phyloP scores from a whole-genome alignment of 2,329 filamentous ascomycete species.

The Diplocarpon rosae region DNA sequence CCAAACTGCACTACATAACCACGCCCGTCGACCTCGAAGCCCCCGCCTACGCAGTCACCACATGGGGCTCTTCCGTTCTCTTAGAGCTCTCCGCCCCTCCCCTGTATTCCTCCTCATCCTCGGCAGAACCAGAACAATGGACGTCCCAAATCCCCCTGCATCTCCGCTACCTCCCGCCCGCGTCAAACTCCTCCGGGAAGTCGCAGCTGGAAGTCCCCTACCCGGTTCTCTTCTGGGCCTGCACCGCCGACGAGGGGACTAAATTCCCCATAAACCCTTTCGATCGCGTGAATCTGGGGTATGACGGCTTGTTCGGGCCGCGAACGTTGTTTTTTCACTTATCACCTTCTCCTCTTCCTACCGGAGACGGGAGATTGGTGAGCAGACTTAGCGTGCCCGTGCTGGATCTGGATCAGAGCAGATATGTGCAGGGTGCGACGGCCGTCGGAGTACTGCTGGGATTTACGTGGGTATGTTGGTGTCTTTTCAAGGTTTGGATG shows the following conservation, averaged over 20 bases:
- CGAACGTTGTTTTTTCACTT: constrained; percentile 78
- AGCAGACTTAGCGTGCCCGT: constrained; percentile 55
- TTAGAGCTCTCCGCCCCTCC: constrained; percentile 54
- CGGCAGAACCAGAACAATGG: constrained; percentile 35
- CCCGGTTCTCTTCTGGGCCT: constrained; percentile 87
- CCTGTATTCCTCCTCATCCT: constrained; percentile 1
- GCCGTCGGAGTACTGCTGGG: constrained; percentile 48
- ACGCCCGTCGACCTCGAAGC: constrained; percentile 83
- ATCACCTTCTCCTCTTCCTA: constrained; percentile 31
- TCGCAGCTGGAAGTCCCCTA: constrained; percentile 54
- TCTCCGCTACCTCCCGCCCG: constrained; percentile 66
- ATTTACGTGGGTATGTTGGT: constrained; percentile 58
- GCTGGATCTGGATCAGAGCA: constrained; percentile 40
- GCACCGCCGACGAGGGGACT: constrained; percentile 50
- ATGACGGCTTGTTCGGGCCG: constrained; percentile 67
- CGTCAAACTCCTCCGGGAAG: constrained; percentile 37
- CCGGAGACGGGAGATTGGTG: constrained; percentile 30
- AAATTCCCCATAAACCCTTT: constrained; percentile 74
- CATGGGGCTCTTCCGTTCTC: constrained; percentile 72
- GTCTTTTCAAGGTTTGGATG: constrained; percentile 20
- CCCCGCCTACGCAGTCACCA: constrained; percentile 63
- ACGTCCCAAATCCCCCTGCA: constrained; percentile 70
- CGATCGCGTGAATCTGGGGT: constrained; percentile 73
- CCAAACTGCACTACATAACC: constrained; percentile 53
- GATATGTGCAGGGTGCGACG: constrained; percentile 43